Conservation (phyloP, 768 basidiomycete species). For the Auricularia auricula-judae region DNA sequence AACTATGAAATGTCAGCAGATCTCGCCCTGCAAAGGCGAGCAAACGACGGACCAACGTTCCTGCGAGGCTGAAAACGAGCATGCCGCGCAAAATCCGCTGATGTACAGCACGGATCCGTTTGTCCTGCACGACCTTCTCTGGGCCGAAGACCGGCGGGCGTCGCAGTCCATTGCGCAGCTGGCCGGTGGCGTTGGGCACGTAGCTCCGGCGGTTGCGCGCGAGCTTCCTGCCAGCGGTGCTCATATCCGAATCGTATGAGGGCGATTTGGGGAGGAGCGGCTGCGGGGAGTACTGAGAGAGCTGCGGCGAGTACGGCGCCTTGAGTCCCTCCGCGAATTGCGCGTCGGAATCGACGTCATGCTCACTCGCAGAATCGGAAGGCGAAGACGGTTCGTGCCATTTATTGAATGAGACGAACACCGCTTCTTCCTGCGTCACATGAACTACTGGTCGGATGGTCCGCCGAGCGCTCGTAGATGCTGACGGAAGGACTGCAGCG, state of each 20-base stretch:
- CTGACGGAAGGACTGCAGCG: too few relatives aligned
- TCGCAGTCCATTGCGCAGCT: conserved; percentile 9
- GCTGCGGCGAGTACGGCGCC: not conserved
- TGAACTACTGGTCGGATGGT: too few relatives aligned
- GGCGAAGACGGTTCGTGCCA: too few relatives aligned
- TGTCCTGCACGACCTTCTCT: conserved; percentile 27
- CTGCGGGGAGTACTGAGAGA: not conserved
- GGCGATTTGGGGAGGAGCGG: not conserved
- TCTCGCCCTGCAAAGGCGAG: not conserved
- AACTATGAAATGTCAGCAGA: not conserved
- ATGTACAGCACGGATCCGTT: conserved; percentile 24
- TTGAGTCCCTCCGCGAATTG: not conserved
- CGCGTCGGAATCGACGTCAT: too few relatives aligned
- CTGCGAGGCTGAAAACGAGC: conserved; percentile 14
- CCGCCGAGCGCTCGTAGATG: too few relatives aligned
- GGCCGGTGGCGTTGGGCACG: not conserved
- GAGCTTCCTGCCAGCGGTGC: too few relatives aligned
- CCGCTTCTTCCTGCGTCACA: too few relatives aligned
- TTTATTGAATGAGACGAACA: too few relatives aligned
- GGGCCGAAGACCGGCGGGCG: conserved; percentile 31
- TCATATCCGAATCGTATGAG: not conserved
- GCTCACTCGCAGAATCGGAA: too few relatives aligned
- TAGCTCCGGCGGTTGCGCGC: too few relatives aligned
- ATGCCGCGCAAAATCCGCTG: conserved; percentile 20
- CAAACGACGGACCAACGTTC: conserved; percentile 13